Conservation (phyloP, 495 filamentous ascomycete genomes). For the Penicillium verhagenii region DNA sequence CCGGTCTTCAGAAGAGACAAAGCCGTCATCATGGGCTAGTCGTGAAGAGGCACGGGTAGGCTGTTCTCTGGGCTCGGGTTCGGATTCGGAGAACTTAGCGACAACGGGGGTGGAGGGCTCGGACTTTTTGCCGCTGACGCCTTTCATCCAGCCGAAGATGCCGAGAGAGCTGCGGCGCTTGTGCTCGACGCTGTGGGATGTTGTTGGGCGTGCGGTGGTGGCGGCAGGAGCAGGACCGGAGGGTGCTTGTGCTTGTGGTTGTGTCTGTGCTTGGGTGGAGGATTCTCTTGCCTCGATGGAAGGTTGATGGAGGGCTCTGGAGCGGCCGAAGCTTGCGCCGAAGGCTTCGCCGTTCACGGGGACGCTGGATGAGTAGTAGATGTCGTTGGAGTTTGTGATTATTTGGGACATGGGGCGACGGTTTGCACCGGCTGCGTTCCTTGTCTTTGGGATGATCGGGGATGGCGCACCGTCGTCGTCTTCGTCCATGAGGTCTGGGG, state of each 20-base stretch:
- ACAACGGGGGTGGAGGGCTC: constrained; percentile 10
- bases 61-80: constrained; percentile 7
- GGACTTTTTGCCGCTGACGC: constrained; percentile 30
- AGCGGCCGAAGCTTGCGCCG: constrained; percentile 1
- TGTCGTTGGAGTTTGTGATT: constrained; percentile 14
- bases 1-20: neutral
- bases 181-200: constrained; percentile 34
- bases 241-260: no score
- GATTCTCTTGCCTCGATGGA: constrained; percentile 22
- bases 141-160: constrained; percentile 48
- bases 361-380: constrained; percentile 12
- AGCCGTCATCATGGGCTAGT: constrained; percentile 12
- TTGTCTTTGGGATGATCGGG: constrained; percentile 36
- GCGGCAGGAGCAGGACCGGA: constrained; percentile 21
- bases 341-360: constrained; percentile 7
- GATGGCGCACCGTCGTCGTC: constrained; percentile 38
- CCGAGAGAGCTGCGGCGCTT: constrained; percentile 42
- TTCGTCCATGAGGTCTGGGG: constrained; percentile 20
- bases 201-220: constrained; percentile 26
- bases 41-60: constrained; percentile 10
- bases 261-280: no score
- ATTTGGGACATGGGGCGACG: constrained; percentile 24
- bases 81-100: constrained; percentile 13
- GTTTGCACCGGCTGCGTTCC: constrained; percentile 9
- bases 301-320: constrained; percentile 27